Conservation (phyloP, 495 filamentous ascomycete genomes). For the Chaetomium fimeti region DNA sequence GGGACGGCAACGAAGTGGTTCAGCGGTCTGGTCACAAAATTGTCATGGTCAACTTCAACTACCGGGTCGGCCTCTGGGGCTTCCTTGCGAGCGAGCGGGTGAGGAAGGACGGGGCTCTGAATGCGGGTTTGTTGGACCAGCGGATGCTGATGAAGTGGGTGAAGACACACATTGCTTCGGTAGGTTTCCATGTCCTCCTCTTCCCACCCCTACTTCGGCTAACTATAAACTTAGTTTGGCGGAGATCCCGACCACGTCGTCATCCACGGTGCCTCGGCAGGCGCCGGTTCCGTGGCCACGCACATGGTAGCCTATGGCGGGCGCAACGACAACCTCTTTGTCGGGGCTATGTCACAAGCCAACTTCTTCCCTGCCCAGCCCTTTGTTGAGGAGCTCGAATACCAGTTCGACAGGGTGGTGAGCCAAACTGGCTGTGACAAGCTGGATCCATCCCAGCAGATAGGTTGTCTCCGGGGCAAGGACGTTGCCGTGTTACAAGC, state of each 20-base stretch:
- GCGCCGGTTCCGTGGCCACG: constrained; percentile 63
- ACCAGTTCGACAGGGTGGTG: constrained; percentile 41
- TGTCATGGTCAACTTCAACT: constrained; percentile 72
- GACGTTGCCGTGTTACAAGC: constrained; percentile 52
- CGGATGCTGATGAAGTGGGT: constrained; percentile 67
- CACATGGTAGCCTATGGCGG: constrained; percentile 62
- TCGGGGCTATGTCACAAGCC: constrained; percentile 43
- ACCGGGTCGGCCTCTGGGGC: constrained; percentile 70
- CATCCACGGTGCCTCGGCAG: constrained; percentile 70
- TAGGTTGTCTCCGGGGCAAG: constrained; percentile 53
- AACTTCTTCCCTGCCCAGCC: constrained; percentile 49
- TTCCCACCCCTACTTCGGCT: background rate
- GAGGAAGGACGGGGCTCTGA: constrained; percentile 53
- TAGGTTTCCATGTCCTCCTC: constrained; percentile 28
- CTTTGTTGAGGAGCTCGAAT: constrained; percentile 42
- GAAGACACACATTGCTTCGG: constrained; percentile 58
- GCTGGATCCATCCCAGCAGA: constrained; percentile 14
- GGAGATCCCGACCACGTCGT: constrained; percentile 70
- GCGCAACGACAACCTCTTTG: constrained; percentile 40
- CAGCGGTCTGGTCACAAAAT: constrained; percentile 57
- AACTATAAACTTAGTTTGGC: constrained; percentile 55
- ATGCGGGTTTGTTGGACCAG: constrained; percentile 73
- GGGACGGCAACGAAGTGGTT: constrained; percentile 62
- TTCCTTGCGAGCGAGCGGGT: constrained; percentile 67
- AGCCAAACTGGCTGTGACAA: constrained; percentile 34